Percentiles rank a stretch among this genome's conserved stretches.
Conservation (phyloP, 306 rosid species). For the Pterocarpus macrocarpus region DNA sequence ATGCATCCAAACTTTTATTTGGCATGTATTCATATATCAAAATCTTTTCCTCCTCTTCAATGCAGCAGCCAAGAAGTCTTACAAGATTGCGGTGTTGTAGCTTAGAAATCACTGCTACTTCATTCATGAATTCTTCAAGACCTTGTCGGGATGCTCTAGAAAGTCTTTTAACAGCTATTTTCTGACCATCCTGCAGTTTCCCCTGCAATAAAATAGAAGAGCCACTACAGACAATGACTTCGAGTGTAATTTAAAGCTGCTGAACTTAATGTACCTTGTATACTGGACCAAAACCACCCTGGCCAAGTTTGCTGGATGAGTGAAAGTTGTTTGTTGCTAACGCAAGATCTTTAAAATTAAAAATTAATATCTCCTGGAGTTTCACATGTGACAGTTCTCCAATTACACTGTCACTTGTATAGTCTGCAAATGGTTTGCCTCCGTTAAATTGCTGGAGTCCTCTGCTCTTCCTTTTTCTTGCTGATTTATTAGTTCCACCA, state of each 20-base stretch:
- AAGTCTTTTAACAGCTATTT: conserved; percentile 18
- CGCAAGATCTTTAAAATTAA: conserved; percentile 26
- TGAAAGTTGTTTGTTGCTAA: conserved; percentile 40
- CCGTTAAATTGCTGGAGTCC: not conserved
- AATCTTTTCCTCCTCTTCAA: conserved; percentile 39
- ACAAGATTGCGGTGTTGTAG: conserved; percentile 55
- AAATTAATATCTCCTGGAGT: conserved; percentile 16
- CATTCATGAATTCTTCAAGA: conserved; percentile 48
- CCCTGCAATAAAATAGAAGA: conserved; percentile 32
- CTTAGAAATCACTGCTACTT: conserved; percentile 42
- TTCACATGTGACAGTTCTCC: conserved; percentile 38
- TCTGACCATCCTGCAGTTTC: conserved; percentile 33
- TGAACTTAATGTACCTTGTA: not conserved
- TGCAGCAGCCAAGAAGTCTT: conserved; percentile 44
- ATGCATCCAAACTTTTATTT: conserved; percentile 43
- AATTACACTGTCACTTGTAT: not conserved
- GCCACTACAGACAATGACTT: not conserved
- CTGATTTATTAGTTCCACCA: not conserved
- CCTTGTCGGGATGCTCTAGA: conserved; percentile 49
- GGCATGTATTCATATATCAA: conserved; percentile 37
- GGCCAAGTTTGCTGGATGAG: conserved; percentile 41
- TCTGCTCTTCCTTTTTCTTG: not conserved
- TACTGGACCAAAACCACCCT: conserved; percentile 44
- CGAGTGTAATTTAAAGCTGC: not conserved
- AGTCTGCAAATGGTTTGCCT: not conserved